Evolutionary conservation across 495 filamentous ascomycete species (phyloP).

Genomic region (Aspergillus campestris): DNA sequence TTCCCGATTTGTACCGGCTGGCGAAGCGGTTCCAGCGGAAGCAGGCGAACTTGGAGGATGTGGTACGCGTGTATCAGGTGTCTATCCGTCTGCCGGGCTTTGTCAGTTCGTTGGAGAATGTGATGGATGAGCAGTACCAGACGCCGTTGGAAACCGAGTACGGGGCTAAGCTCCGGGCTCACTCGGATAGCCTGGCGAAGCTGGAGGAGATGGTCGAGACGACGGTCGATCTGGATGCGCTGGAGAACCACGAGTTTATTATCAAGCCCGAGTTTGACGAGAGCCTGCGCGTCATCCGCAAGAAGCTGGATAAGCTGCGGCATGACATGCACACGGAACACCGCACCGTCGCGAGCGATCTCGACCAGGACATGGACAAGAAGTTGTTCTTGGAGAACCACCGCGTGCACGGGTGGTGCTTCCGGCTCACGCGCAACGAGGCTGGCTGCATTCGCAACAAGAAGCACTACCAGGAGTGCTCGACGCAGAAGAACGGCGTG

Average conservation of each 20-base stretch:
- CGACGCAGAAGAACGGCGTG: constrained; percentile 97
- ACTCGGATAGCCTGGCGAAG: constrained; percentile 72
- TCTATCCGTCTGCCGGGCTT: constrained; percentile 86
- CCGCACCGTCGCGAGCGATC: constrained; percentile 61
- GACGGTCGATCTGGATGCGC: constrained; percentile 89
- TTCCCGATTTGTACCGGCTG: constrained; percentile 89
- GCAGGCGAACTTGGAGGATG: constrained; percentile 87
- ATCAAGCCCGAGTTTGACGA: constrained; percentile 99
- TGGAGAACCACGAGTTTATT: constrained; percentile 96
- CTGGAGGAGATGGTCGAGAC: constrained; percentile 98
- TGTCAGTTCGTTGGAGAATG: constrained; percentile 75
- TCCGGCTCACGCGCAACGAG: constrained; percentile 86
- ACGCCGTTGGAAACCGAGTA: constrained; percentile 83
- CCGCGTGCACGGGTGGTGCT: constrained; percentile 92
- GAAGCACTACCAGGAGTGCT: constrained; percentile 83
- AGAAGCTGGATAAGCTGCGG: constrained; percentile 77
- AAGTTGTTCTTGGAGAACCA: constrained; percentile 98
- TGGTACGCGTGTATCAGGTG: constrained; percentile 91
- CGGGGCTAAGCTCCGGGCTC: constrained; percentile 67
- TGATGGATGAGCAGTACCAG: constrained; percentile 93
- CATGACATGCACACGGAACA: constrained; percentile 83
- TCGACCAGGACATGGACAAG: constrained; percentile 93
- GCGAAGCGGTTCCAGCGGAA: constrained; percentile 91
- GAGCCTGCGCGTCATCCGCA: constrained; percentile 74
- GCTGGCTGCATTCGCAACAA: constrained; percentile 90